phyloP scores from a whole-genome alignment of 129 eudicot species.

The Daucus carota region DNA sequence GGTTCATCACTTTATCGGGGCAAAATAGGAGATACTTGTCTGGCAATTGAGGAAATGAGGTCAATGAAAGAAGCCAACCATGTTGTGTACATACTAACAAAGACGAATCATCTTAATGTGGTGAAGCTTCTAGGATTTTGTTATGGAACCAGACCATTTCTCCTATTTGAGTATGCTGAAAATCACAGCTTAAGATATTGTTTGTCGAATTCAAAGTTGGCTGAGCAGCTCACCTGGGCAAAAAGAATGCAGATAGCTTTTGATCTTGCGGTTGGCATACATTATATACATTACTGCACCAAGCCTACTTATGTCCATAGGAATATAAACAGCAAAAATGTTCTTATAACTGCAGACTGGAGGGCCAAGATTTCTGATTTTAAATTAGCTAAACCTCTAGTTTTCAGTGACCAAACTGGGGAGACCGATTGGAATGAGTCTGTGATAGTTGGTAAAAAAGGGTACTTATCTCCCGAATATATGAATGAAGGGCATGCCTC shows the following conservation, averaged over 20 bases:
- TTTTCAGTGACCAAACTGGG: neutral
- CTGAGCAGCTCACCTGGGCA: slow-evolving; percentile 33
- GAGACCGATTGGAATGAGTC: slow-evolving; percentile 11
- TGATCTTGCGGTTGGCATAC: slow-evolving; percentile 45
- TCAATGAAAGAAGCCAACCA: slow-evolving; percentile 25
- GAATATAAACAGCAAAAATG: slow-evolving; percentile 28
- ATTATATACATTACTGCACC: slow-evolving; percentile 52
- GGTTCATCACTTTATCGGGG: slow-evolving; percentile 38
- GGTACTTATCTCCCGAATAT: slow-evolving; percentile 19
- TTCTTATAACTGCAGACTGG: slow-evolving; percentile 32
- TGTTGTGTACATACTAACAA: slow-evolving; percentile 35
- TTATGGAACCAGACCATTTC: slow-evolving; percentile 16
- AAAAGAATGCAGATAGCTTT: slow-evolving; percentile 40
- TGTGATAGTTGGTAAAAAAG: slow-evolving; percentile 13
- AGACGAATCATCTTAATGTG: slow-evolving; percentile 42
- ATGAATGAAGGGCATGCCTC: slow-evolving; percentile 15
- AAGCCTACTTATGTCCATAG: slow-evolving; percentile 39
- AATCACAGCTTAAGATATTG: slow-evolving; percentile 44
- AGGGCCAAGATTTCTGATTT: slow-evolving; percentile 48
- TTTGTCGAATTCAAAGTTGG: slow-evolving; percentile 17
- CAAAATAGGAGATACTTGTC: slow-evolving; percentile 4
- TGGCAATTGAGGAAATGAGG: slow-evolving; percentile 31
- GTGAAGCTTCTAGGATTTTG: slow-evolving; percentile 42
- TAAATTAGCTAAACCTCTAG: slow-evolving; percentile 24
- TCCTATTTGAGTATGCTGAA: slow-evolving; percentile 39